Conservation (phyloP, 2,329 filamentous ascomycete genomes). For the Cladosporium sp. region DNA sequence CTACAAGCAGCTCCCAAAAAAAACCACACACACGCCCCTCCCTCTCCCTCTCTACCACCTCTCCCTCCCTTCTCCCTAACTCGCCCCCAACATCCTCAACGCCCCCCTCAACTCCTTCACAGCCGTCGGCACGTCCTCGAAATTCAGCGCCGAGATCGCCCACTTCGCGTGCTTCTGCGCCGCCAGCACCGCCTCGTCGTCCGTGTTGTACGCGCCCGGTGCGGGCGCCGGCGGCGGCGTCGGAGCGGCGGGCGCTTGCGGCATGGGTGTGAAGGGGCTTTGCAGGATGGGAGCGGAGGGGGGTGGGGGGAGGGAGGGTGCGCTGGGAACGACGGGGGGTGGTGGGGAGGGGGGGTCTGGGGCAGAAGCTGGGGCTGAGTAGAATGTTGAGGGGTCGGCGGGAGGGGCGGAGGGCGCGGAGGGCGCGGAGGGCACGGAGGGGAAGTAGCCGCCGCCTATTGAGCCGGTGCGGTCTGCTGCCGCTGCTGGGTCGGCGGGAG, state of each 20-base stretch:
- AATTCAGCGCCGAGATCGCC: slow-evolving; percentile 94
- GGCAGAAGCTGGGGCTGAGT: slow-evolving; percentile 13
- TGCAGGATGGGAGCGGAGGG: slow-evolving; percentile 16
- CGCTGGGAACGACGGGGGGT: slow-evolving; percentile 6
- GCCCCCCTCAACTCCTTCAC: slow-evolving; percentile 77
- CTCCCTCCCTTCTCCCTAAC: too few species aligned
- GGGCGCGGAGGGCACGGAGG: slow-evolving; percentile 41
- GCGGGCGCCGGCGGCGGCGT: neutral
- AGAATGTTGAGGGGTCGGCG: slow-evolving; percentile 18
- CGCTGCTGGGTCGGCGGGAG: slow-evolving; percentile 40
- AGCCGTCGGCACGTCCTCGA: slow-evolving; percentile 89
- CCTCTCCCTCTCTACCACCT: too few species aligned
- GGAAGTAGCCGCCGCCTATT: slow-evolving; percentile 54
- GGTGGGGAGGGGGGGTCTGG: neutral
- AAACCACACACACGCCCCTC: too few species aligned
- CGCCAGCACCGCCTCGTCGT: slow-evolving; percentile 65
- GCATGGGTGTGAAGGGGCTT: slow-evolving; percentile 11
- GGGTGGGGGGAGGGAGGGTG: slow-evolving; percentile 13
- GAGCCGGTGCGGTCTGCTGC: slow-evolving; percentile 37
- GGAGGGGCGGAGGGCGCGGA: neutral
- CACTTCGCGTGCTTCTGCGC: slow-evolving; percentile 96
- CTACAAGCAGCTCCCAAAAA: too few species aligned
- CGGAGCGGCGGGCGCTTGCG: slow-evolving; percentile 1
- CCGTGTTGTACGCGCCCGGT: slow-evolving; percentile 33
- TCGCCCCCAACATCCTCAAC: slow-evolving; percentile 61